Percentiles rank a stretch among this genome's conserved stretches.
Conservation (phyloP, 2,329 filamentous ascomycete species). For the Xylariaceae sp. region DNA sequence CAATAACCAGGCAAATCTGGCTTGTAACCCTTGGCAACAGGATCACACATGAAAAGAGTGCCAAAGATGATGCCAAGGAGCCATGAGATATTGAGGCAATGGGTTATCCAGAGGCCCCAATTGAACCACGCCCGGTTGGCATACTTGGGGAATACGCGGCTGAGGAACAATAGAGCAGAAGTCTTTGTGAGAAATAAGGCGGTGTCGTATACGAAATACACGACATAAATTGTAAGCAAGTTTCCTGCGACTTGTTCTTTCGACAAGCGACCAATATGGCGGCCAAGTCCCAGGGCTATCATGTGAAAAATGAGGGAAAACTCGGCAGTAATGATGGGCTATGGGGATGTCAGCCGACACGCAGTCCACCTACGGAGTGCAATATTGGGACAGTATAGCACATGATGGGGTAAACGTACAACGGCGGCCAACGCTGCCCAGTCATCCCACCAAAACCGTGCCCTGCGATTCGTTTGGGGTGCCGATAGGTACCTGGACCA, state of each 20-base stretch:
- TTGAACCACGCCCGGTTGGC: slow-evolving; percentile 6
- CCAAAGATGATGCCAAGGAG: slow-evolving; percentile 14
- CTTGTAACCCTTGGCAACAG: slow-evolving; percentile 7
- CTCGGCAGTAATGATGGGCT: slow-evolving; percentile 1
- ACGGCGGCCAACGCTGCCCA: slow-evolving; percentile 9
- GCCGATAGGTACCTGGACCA: slow-evolving; percentile 1
- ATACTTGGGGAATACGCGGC: slow-evolving; percentile 6
- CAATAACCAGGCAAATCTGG: slow-evolving; percentile 6
- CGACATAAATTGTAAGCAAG: not conserved
- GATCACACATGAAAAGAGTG: slow-evolving; percentile 16
- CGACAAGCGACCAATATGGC: not conserved
- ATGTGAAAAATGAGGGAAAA: slow-evolving; percentile 4
- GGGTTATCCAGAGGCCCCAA: not conserved
- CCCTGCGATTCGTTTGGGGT: not conserved
- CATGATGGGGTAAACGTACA: not conserved
- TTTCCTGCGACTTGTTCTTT: not conserved
- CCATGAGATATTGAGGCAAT: slow-evolving; percentile 13
- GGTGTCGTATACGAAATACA: not conserved
- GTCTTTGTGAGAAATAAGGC: not conserved
- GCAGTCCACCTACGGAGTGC: no score
- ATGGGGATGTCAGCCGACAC: not conserved
- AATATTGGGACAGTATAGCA: not conserved
- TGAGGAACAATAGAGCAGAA: slow-evolving; percentile 8
- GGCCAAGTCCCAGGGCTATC: slow-evolving; percentile 3
- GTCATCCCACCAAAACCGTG: slow-evolving; percentile 14